These are phyloP conservation scores for Petrea volubilis DNA, from an alignment of 257 asterid genomes.

Conservation along the genomic window DNA sequence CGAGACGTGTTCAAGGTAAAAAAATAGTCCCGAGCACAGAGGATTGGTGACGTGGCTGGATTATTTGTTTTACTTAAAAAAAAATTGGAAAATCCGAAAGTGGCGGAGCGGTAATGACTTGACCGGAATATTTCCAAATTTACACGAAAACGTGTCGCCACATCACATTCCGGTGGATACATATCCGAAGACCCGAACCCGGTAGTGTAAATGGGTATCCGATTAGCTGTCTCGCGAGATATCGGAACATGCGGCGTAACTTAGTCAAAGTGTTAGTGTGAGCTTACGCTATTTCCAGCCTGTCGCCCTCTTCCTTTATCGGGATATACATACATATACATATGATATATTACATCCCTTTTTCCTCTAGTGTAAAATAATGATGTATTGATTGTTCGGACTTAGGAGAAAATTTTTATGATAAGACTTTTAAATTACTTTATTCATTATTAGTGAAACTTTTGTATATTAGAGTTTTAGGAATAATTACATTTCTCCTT, in stretches of 20 bases:
- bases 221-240: background rate
- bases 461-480: too few species aligned
- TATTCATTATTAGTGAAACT: too few species aligned
- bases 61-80: background rate
- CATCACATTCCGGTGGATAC: slow-evolving; percentile 26
- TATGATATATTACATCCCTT: too few species aligned
- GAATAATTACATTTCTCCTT: too few species aligned
- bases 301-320: background rate
- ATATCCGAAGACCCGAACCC: slow-evolving; percentile 20
- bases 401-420: too few species aligned
- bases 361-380: too few species aligned
- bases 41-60: slow-evolving; percentile 25
- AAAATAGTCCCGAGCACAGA: slow-evolving; percentile 19
- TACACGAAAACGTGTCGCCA: slow-evolving; percentile 48
- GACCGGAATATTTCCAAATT: background rate
- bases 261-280: background rate
- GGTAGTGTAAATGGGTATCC: background rate
- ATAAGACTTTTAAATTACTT: too few species aligned
- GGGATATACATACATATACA: too few species aligned
- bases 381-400: too few species aligned
- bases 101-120: slow-evolving; percentile 1
- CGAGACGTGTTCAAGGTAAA: background rate
- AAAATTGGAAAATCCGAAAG: slow-evolving; percentile 10
- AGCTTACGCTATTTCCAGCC: slow-evolving; percentile 13
- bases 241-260: slow-evolving; percentile 22